phyloP scores from a whole-genome alignment of 495 filamentous ascomycete species.

The Hypoxylon intermedium region DNA sequence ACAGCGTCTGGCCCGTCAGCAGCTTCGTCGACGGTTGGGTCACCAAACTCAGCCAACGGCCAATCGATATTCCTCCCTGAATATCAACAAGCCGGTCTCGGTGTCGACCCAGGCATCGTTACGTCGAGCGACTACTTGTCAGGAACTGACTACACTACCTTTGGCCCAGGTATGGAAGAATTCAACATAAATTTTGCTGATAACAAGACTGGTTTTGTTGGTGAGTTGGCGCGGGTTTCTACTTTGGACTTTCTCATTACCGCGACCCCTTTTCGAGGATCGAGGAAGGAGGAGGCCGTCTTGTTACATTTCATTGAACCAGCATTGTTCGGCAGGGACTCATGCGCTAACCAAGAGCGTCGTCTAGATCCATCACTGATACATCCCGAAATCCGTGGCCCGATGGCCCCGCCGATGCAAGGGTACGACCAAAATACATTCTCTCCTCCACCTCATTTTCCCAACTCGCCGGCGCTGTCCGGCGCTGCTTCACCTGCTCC shows the following conservation, averaged over 20 bases:
- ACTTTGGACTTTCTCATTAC: slow-evolving; percentile 25
- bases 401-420: slow-evolving; percentile 52
- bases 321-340: slow-evolving; percentile 8
- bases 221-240: slow-evolving; percentile 68
- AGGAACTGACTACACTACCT: slow-evolving; percentile 64
- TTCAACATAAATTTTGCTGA: slow-evolving; percentile 63
- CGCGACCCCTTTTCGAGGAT: not conserved
- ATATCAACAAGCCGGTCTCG: slow-evolving; percentile 70
- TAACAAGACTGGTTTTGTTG: slow-evolving; percentile 70
- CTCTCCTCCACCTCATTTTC: slow-evolving; percentile 51
- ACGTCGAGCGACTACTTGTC: slow-evolving; percentile 64
- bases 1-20: slow-evolving; percentile 79
- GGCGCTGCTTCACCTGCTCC: slow-evolving; percentile 52
- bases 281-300: not conserved
- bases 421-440: slow-evolving; percentile 50
- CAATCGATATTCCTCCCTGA: slow-evolving; percentile 64
- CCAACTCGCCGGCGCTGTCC: slow-evolving; percentile 55
- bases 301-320: slow-evolving; percentile 57
- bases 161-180: slow-evolving; percentile 55
- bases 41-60: slow-evolving; percentile 72
- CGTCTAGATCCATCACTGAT: slow-evolving; percentile 56
- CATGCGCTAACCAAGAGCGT: slow-evolving; percentile 43
- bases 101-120: slow-evolving; percentile 71
- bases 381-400: slow-evolving; percentile 54
- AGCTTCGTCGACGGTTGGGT: slow-evolving; percentile 81